Percentiles rank a stretch among this genome's conserved stretches.
These are phyloP conservation scores for Neonectria sp. DNA, from an alignment of 2,329 filamentous ascomycete genomes.

Conservation along the genomic window DNA sequence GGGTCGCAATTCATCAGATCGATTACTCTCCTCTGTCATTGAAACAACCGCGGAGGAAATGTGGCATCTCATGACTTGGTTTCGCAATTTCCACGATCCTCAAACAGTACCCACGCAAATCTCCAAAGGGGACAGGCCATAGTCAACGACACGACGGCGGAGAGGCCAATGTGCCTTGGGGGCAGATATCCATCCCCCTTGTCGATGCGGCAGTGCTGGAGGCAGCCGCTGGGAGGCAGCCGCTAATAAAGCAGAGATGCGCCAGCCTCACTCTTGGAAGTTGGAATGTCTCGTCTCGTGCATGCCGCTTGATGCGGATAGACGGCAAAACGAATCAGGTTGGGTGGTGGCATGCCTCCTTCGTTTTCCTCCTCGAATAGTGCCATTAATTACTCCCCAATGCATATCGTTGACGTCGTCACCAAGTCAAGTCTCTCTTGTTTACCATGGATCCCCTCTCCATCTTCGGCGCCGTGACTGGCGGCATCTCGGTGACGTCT, in stretches of 20 bases:
- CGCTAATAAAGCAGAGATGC: neutral
- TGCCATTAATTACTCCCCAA: neutral
- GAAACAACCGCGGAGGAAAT: neutral
- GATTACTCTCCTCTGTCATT: neutral
- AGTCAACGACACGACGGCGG: neutral
- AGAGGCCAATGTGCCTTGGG: neutral
- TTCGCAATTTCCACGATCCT: neutral
- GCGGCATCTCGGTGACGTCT: slow-evolving; percentile 12
- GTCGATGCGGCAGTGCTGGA: slow-evolving; percentile 9
- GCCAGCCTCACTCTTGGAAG: neutral
- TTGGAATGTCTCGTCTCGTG: neutral
- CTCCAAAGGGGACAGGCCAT: neutral
- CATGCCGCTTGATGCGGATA: neutral
- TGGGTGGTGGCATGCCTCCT: neutral
- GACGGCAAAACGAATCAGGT: neutral
- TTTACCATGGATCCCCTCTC: slow-evolving; percentile 17
- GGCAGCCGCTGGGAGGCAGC: neutral
- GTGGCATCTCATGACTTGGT: neutral
- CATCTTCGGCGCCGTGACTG: slow-evolving; percentile 18
- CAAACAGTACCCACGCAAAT: neutral
- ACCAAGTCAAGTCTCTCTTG: neutral
- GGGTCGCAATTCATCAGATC: neutral
- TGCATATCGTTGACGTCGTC: neutral
- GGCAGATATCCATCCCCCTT: neutral
- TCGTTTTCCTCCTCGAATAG: neutral